These are phyloP conservation scores for Wallemia hederae DNA, from an alignment of 1,284 basidiomycete species.

Conservation along the genomic window DNA sequence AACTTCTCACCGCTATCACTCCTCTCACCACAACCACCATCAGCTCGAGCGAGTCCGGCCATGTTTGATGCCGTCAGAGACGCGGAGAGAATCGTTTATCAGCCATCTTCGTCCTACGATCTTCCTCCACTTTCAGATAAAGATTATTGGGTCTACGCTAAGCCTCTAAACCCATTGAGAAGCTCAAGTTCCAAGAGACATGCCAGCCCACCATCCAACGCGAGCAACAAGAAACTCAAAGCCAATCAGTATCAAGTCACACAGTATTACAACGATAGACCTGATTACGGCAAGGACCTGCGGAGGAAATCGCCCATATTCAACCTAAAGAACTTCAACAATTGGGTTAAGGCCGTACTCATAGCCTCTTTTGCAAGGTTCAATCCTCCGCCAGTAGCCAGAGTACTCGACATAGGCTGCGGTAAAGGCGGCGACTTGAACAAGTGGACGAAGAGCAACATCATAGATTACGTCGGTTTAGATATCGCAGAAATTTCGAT, in stretches of 20 bases:
- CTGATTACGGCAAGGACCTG: conserved; percentile 57
- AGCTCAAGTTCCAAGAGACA: background rate
- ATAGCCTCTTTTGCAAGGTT: conserved; percentile 37
- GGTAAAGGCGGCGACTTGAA: conserved; percentile 92
- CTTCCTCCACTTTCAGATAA: background rate
- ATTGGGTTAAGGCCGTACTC: conserved; percentile 91
- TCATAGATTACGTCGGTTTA: conserved; percentile 55
- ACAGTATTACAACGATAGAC: conserved; percentile 42
- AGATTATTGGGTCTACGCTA: background rate
- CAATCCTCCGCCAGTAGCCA: conserved; percentile 21
- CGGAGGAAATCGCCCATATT: conserved; percentile 83
- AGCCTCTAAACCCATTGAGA: background rate
- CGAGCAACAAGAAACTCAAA: background rate
- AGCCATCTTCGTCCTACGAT: background rate
- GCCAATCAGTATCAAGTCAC: background rate
- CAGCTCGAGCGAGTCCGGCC: background rate
- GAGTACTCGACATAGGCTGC: conserved; percentile 82
- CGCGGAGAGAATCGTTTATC: background rate
- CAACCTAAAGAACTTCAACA: conserved; percentile 89
- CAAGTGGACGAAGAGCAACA: conserved; percentile 77
- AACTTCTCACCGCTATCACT: too few relatives aligned
- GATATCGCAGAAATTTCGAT: conserved; percentile 77
- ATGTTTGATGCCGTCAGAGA: background rate
- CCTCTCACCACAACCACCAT: too few relatives aligned
- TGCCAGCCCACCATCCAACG: background rate